phyloP scores from a whole-genome alignment of 495 filamentous ascomycete genomes.

The Neurospora sp. region DNA sequence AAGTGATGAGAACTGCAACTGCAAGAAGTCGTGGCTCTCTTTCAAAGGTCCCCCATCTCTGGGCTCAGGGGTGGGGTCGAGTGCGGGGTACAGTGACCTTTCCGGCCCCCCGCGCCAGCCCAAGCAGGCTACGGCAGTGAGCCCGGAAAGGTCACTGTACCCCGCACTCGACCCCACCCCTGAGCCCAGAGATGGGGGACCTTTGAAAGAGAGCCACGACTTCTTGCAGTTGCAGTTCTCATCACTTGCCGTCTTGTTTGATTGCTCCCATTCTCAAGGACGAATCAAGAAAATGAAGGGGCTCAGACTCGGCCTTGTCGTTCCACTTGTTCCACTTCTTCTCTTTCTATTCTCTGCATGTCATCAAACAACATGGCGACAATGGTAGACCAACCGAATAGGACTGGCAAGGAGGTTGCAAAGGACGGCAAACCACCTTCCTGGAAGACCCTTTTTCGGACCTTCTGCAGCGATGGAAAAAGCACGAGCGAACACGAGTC shows the following conservation, averaged over 20 bases:
- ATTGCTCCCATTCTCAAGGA: neutral
- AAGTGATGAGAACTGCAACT: constrained; percentile 19
- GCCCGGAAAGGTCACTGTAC: neutral
- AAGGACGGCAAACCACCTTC: neutral
- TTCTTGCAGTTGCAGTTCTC: constrained; percentile 26
- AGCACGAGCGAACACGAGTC: constrained; percentile 5
- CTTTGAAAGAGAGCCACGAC: constrained; percentile 31
- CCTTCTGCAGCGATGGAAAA: neutral
- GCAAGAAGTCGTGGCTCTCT: constrained; percentile 31
- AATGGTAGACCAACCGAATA: neutral
- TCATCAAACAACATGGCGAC: neutral
- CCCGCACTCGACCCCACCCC: neutral
- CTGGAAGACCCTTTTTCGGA: neutral
- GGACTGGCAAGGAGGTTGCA: neutral
- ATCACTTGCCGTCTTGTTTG: constrained; percentile 6
- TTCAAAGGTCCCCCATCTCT: constrained; percentile 16
- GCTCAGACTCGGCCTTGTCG: neutral
- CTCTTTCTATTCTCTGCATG: neutral
- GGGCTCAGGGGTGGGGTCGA: neutral
- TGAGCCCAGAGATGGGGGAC: constrained; percentile 3
- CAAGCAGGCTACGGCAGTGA: neutral
- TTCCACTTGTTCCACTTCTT: neutral
- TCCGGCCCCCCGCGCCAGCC: constrained; percentile 1
- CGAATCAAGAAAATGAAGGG: constrained; percentile 6
- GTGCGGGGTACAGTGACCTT: neutral